Evolutionary conservation across 495 filamentous ascomycete genomes (phyloP).

Genomic region (Neurospora tetrasperma): DNA sequence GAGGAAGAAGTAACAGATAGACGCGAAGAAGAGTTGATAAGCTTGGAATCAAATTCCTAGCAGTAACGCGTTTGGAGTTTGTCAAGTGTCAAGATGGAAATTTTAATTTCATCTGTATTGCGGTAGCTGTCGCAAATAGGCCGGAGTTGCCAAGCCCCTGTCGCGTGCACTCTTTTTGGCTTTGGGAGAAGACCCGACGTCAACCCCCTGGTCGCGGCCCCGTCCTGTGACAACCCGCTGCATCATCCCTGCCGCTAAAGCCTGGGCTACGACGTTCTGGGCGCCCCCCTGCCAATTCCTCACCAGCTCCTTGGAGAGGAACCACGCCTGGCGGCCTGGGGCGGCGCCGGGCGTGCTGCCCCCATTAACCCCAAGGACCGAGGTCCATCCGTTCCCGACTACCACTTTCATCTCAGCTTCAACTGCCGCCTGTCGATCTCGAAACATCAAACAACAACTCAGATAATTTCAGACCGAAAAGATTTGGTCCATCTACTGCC

Average conservation of each 20-base stretch:
- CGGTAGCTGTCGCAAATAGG: not conserved
- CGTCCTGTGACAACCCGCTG: not conserved
- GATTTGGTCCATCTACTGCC: not conserved
- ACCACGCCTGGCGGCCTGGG: not conserved
- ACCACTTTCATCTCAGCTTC: not conserved
- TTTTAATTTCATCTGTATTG: not conserved
- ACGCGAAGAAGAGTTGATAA: not conserved
- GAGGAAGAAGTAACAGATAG: conserved; percentile 10
- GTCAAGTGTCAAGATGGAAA: conserved; percentile 1
- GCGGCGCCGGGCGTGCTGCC: not conserved
- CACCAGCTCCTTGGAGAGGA: not conserved
- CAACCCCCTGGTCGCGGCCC: conserved; percentile 4
- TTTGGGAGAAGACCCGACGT: conserved; percentile 8
- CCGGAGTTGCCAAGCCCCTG: not conserved
- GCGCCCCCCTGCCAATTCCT: not conserved
- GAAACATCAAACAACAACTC: not conserved
- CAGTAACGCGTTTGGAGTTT: conserved; percentile 3
- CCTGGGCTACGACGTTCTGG: conserved; percentile 1
- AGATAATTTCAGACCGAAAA: not conserved
- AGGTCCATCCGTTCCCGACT: not conserved
- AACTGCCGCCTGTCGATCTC: not conserved
- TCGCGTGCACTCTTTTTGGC: conserved; percentile 8
- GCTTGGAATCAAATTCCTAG: not conserved
- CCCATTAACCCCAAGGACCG: not conserved
- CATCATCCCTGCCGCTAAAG: not conserved